These are phyloP conservation scores for Aspergillus funiculosus DNA, from an alignment of 495 filamentous ascomycete genomes.

Conservation along the genomic window DNA sequence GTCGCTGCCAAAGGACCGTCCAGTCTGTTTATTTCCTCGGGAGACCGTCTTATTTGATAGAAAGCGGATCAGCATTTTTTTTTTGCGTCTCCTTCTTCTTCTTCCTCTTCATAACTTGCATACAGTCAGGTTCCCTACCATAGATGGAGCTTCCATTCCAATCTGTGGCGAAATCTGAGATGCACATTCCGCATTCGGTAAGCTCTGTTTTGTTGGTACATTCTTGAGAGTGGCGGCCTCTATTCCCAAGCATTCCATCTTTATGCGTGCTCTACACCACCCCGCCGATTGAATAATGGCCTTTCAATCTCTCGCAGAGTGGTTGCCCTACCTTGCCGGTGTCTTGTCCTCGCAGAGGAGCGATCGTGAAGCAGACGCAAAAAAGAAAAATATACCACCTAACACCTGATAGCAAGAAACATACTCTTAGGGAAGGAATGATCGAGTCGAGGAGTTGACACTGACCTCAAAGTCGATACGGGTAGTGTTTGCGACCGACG, in stretches of 20 bases:
- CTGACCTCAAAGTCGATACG: slow-evolving; percentile 19
- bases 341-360: not conserved
- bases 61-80: not conserved
- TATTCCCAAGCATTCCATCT: slow-evolving; percentile 31
- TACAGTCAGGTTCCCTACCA: not conserved
- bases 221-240: slow-evolving; percentile 28
- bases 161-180: slow-evolving; percentile 14
- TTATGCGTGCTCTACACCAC: slow-evolving; percentile 18
- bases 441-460: slow-evolving; percentile 11
- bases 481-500: not conserved
- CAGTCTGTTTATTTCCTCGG: no score
- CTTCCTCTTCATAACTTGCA: no score
- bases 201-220: slow-evolving; percentile 17
- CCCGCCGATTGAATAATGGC: not conserved
- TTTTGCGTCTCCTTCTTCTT: slow-evolving; percentile 1
- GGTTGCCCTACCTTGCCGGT: not conserved
- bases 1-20: no score
- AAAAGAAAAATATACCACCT: slow-evolving; percentile 21
- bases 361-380: not conserved
- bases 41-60: no score
- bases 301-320: not conserved
- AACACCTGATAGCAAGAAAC: not conserved
- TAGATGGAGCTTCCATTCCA: slow-evolving; percentile 27
- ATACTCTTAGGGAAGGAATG: slow-evolving; percentile 25
- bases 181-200: slow-evolving; percentile 17